These are phyloP conservation scores for Chaetomiaceae sp. DNA, from an alignment of 2,329 filamentous ascomycete species.

Conservation along the genomic window DNA sequence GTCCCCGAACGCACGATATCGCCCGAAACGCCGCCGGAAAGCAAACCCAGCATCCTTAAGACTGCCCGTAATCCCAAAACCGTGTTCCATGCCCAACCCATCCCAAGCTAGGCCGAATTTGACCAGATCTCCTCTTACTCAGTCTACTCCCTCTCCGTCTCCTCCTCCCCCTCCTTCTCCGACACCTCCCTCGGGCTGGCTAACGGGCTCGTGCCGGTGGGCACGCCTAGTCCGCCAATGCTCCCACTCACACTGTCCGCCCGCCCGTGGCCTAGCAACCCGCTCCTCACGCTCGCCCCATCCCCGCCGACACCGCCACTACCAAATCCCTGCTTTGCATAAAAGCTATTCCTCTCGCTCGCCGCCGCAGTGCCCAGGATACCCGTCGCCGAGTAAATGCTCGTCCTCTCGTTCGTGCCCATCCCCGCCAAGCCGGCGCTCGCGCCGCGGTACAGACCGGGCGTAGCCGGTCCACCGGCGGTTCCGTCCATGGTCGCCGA, in stretches of 20 bases:
- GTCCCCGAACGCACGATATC: too few relatives aligned
- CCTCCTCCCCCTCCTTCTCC: constrained; percentile 29
- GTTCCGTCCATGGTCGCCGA: constrained; percentile 61
- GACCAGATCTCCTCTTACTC: background rate
- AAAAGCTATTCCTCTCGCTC: constrained; percentile 77
- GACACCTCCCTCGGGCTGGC: constrained; percentile 50
- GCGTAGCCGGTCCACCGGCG: constrained; percentile 36
- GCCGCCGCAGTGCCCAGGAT: constrained; percentile 42
- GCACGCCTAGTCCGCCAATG: constrained; percentile 56
- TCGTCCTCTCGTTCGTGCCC: constrained; percentile 61
- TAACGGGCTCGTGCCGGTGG: constrained; percentile 42
- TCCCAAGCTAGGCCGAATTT: background rate
- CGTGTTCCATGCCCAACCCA: background rate
- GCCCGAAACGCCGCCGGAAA: too few relatives aligned
- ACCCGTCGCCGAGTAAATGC: constrained; percentile 75
- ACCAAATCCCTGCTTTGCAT: constrained; percentile 49
- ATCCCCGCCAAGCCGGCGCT: constrained; percentile 29
- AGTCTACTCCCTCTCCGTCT: constrained; percentile 19
- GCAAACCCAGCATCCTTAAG: too few relatives aligned
- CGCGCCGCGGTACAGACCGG: constrained; percentile 48
- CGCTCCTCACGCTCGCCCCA: constrained; percentile 73
- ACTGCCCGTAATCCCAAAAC: background rate
- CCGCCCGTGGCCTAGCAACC: constrained; percentile 68
- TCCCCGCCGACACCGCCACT: constrained; percentile 39
- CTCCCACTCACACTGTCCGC: constrained; percentile 80